A percentile compares a stretch with the other conserved stretches of the same genome.
These are phyloP conservation scores for Pseudocercospora fijiensis DNA, from an alignment of 2,329 filamentous ascomycete species.

Conservation along the genomic window DNA sequence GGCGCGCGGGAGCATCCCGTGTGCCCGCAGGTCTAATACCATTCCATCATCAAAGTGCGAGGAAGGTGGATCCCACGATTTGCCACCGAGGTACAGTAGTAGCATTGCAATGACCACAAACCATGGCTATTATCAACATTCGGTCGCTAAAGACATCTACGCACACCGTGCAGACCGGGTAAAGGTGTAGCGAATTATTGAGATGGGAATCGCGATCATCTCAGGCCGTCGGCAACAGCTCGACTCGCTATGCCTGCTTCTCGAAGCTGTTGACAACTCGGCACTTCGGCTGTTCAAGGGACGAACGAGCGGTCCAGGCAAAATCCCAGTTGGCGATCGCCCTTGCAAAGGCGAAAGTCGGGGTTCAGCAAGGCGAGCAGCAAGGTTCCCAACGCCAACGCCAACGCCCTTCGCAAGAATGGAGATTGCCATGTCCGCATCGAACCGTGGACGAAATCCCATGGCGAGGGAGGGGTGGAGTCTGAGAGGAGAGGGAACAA, in stretches of 20 bases:
- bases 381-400: conserved; percentile 24
- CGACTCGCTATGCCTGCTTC: conserved; percentile 22
- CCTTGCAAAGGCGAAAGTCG: conserved; percentile 15
- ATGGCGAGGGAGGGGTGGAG: conserved; percentile 3
- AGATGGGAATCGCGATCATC: conserved; percentile 12
- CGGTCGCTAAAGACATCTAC: conserved; percentile 4
- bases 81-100: conserved; percentile 9
- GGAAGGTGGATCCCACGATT: conserved; percentile 9
- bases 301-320: conserved; percentile 11
- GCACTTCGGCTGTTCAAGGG: conserved; percentile 17
- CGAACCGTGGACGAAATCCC: conserved; percentile 14
- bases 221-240: conserved; percentile 2
- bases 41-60: background rate
- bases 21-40: conserved; percentile 5
- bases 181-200: conserved; percentile 25
- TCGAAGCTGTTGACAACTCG: conserved; percentile 21
- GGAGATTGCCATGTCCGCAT: conserved; percentile 21
- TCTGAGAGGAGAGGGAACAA: conserved; percentile 12
- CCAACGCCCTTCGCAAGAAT: conserved; percentile 13
- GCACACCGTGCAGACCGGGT: conserved; percentile 17
- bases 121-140: conserved; percentile 11
- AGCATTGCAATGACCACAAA: background rate
- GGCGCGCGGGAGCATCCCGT: conserved; percentile 20
- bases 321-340: conserved; percentile 21
- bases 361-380: conserved; percentile 10